Percentiles rank a stretch among this genome's conserved stretches.
Conservation (phyloP, 2,329 filamentous ascomycete genomes). For the Arthrobotrys megalospora region DNA sequence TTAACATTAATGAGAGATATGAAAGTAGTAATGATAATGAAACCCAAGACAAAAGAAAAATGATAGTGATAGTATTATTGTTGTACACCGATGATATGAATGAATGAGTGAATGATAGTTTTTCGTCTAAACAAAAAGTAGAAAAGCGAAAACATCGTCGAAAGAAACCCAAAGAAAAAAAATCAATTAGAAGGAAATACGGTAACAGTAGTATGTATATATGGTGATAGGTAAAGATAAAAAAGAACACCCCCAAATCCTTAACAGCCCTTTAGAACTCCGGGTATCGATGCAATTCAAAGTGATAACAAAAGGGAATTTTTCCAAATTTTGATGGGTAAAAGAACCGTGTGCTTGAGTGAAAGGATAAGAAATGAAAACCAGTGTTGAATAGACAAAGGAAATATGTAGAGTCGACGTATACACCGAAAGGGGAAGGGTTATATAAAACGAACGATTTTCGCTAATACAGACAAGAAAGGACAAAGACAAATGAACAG, state of each 20-base stretch:
- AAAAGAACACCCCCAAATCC: slow-evolving; percentile 33
- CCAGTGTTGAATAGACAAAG: slow-evolving; percentile 28
- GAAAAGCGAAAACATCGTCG: slow-evolving; percentile 1
- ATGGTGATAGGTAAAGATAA: slow-evolving; percentile 18
- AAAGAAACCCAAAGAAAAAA: background rate
- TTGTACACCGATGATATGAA: slow-evolving; percentile 29
- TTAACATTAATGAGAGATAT: slow-evolving; percentile 6
- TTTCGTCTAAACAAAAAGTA: slow-evolving; percentile 5
- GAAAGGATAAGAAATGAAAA: slow-evolving; percentile 27
- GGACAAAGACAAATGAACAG: slow-evolving; percentile 13
- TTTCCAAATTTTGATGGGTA: slow-evolving; percentile 36
- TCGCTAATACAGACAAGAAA: slow-evolving; percentile 38
- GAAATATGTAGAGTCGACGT: slow-evolving; percentile 40
- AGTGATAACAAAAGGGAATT: slow-evolving; percentile 3
- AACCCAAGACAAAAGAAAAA: background rate
- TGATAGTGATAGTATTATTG: slow-evolving; percentile 14
- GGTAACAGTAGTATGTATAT: background rate
- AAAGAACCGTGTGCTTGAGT: slow-evolving; percentile 20
- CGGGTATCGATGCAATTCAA: slow-evolving; percentile 57
- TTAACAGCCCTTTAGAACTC: slow-evolving; percentile 51
- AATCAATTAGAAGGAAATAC: slow-evolving; percentile 1
- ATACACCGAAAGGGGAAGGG: slow-evolving; percentile 47
- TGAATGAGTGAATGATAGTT: slow-evolving; percentile 2
- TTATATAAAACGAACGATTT: slow-evolving; percentile 43
- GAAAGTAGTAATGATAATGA: slow-evolving; percentile 18